Evolutionary conservation across 2,329 filamentous ascomycete species (phyloP), one percentile per base, ranked within the genome.

Genomic region (Verticillium zaregamsianum): DNA sequence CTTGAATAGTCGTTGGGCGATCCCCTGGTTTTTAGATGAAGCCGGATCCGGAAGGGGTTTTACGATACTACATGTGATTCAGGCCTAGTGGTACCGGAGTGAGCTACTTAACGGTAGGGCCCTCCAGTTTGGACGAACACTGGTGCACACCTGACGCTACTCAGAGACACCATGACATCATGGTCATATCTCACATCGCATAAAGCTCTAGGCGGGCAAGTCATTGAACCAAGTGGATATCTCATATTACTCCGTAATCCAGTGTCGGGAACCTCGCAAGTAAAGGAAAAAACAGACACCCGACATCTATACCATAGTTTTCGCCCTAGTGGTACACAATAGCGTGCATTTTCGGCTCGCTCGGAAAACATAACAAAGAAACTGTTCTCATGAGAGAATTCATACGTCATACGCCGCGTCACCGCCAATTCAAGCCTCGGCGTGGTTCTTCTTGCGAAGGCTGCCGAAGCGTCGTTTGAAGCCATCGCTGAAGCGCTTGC

Each of bases 391-490:
- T 12, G 8, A 23, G 20, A 52, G 33, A 52, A 52, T 12, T 52
- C 45, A 52, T 52, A 52, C 45, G 45, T 52, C 45, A 52, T 52
- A 52, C 20, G 45, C 45, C 20, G 45, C 45, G 20, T 25, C 20
- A 52, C n/a, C n/a, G 11, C 20, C 45, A 23, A 11, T 4, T 52
- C 20, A 52, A 14, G 20, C 20, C 45, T 68, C 40, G 58, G 60
- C 7, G 31, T 59, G 68, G 65, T 76, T 80, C 72, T 77, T 82
- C 59, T 76, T 75, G 55, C 81, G 77, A 59, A 87, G 68, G 67
- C 81, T 84, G 31, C 82, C 83, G 59, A 86, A 78, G 17, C 83
- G 78, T 52, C 78, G 75, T 75, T 81, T 86, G 52, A 87, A 66
- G 2, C 82, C 83, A 32, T 84, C 80, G 14, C 79, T 74, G 8